phyloP scores from a whole-genome alignment of 257 asterid genomes.

The Rhazya stricta region DNA sequence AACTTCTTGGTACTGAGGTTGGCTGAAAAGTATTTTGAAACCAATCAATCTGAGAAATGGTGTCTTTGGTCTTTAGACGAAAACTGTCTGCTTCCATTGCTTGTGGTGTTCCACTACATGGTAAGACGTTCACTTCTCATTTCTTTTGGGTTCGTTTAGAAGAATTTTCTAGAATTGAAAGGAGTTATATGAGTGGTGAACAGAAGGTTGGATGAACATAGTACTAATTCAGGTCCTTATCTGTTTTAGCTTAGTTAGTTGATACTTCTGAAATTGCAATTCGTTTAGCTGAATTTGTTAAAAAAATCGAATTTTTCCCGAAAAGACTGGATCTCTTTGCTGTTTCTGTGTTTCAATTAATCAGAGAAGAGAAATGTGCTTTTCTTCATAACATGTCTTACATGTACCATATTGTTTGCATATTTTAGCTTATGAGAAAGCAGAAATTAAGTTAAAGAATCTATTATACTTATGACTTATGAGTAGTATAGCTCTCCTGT shows the following conservation, averaged over 20 bases:
- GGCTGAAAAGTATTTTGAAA: not conserved
- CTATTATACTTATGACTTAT: not conserved
- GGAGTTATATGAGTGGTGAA: not conserved
- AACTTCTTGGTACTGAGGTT: not conserved
- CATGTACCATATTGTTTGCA: not conserved
- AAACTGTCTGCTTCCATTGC: conserved; percentile 21
- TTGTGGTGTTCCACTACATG: conserved; percentile 25
- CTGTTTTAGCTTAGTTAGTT: not conserved
- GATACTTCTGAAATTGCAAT: not conserved
- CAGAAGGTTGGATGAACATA: not conserved
- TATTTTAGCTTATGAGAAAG: not conserved
- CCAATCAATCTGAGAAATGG: conserved; percentile 26
- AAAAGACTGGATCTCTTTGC: not conserved
- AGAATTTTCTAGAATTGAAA: too few species aligned
- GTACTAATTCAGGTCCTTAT: not conserved
- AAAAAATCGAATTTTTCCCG: not conserved
- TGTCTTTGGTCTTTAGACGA: conserved; percentile 46
- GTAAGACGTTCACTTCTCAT: conserved; percentile 18
- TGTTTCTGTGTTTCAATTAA: not conserved
- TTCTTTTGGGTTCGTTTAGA: not conserved
- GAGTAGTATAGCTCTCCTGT: too few species aligned
- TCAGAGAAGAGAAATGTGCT: not conserved
- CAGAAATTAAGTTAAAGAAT: not conserved
- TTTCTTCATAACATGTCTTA: not conserved
- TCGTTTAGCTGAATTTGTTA: not conserved